Percentiles rank a stretch among this genome's conserved stretches.
These are phyloP conservation scores for Phytophthora colocasiae DNA, from an alignment of 352 stramenopile species.

Conservation along the genomic window DNA sequence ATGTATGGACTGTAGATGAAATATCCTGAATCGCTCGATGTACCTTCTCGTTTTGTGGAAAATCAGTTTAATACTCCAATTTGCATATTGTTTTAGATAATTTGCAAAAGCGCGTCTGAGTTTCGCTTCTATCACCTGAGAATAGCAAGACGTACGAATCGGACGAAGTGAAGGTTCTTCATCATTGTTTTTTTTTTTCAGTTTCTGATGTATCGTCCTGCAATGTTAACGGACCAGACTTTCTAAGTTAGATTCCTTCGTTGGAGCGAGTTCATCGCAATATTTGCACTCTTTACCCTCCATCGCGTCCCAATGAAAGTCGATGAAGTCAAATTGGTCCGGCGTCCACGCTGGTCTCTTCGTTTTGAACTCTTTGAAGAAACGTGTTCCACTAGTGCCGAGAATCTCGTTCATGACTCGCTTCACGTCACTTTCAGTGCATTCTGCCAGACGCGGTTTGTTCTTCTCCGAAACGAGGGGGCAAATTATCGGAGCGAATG, in stretches of 20 bases:
- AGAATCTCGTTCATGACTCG: neutral
- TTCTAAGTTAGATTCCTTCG: no score
- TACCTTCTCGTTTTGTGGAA: no score
- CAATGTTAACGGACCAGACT: neutral
- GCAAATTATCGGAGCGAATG: neutral
- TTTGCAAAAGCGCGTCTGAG: no score
- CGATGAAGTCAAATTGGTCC: neutral
- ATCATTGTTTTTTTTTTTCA: neutral
- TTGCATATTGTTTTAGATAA: no score
- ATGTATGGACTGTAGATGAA: no score
- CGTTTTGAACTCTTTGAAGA: neutral
- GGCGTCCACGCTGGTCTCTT: neutral
- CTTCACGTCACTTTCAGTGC: neutral
- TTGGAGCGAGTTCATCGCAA: no score
- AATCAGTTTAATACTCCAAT: no score
- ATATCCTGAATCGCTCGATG: neutral
- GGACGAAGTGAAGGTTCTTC: neutral
- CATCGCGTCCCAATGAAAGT: neutral
- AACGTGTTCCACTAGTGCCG: conserved; percentile 3
- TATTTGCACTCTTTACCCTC: neutral
- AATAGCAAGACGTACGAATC: neutral
- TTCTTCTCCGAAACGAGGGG: conserved; percentile 6
- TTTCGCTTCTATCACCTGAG: no score
- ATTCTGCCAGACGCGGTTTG: neutral
- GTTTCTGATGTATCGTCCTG: neutral